Conservation (phyloP, 2,329 filamentous ascomycete species). For the Aspergillus nomiae region DNA sequence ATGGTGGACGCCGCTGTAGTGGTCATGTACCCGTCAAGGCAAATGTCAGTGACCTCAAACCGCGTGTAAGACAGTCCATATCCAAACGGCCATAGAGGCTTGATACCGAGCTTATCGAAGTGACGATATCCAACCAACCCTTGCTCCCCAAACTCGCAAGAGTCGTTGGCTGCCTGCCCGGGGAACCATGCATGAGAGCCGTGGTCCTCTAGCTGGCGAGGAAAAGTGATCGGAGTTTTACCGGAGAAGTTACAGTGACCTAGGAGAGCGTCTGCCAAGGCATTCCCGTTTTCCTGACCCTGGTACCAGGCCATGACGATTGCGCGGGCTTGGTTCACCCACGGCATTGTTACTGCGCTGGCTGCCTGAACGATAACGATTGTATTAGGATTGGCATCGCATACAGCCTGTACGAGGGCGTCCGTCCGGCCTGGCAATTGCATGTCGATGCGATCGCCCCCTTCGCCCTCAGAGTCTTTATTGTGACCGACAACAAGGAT, state of each 20-base stretch:
- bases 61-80: constrained; percentile 73
- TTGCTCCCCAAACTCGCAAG: constrained; percentile 71
- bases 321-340: constrained; percentile 64
- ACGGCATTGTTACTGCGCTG: constrained; percentile 51
- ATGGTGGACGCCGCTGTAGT: neutral
- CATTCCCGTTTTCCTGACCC: constrained; percentile 70
- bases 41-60: constrained; percentile 49
- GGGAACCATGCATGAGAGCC: constrained; percentile 74
- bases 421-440: constrained; percentile 14
- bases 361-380: constrained; percentile 14
- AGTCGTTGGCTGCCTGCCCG: constrained; percentile 60
- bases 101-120: constrained; percentile 64
- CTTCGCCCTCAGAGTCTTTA: constrained; percentile 16
- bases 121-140: constrained; percentile 73
- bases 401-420: constrained; percentile 11
- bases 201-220: constrained; percentile 63
- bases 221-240: constrained; percentile 67
- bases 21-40: neutral
- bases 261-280: constrained; percentile 67
- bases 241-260: constrained; percentile 66
- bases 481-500: constrained; percentile 16
- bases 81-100: constrained; percentile 70
- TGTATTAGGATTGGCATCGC: constrained; percentile 12
- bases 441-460: constrained; percentile 13
- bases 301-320: constrained; percentile 73